Evolutionary conservation across 129 eudicot genomes (phyloP), one percentile per base, ranked within the genome.

Genomic region (sunflower (Helianthus annuus)): DNA sequence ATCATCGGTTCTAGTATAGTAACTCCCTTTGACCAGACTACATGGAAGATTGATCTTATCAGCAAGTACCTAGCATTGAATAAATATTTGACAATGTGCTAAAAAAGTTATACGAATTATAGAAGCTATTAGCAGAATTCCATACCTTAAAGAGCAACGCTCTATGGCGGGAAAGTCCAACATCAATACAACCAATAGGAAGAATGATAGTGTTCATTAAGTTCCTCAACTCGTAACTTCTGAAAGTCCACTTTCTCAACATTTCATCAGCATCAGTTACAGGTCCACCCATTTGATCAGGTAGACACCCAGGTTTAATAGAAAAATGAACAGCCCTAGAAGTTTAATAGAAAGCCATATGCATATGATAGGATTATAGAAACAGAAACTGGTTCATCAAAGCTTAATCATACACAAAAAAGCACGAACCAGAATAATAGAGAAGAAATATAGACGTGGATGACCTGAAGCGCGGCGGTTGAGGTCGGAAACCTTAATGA

Each of bases 161-260:
- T 64, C 97, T 80, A 60, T 91, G 97, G 29, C 97, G 97, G 16
- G 97, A 91, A 84, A 86, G 97, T 65, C 97, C 97, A 87, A 88
- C 83, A 79, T 88, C 91, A 69, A 91, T 93, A 72, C 80, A 73
- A 16, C 97, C 97, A 68, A 91, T 84, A 55, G 97, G 97, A 79
- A 91, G 88, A 19, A 88, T 76, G 58, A 88, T 69, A 32, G 93
- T 70, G 65, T 88, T 86, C 76, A 86, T 59, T 51, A 83, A 83
- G 38, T 63, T 78, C 40, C 86, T 68, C 58, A 91, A 69, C 55
- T 84, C 91, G 48, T 66, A 76, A 56, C 89, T 83, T 85, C 91
- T 81, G 7, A 66, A 48, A 48, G 85, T 83, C 96, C 97, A 91
- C 62, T 80, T 88, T 74, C 84, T 86, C 71, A 80, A 68, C 84